A percentile compares a stretch with the other conserved stretches of the same genome.
These are phyloP conservation scores for Eucalyptus viminalis DNA, from an alignment of 345 rosid species.

Conservation along the genomic window DNA sequence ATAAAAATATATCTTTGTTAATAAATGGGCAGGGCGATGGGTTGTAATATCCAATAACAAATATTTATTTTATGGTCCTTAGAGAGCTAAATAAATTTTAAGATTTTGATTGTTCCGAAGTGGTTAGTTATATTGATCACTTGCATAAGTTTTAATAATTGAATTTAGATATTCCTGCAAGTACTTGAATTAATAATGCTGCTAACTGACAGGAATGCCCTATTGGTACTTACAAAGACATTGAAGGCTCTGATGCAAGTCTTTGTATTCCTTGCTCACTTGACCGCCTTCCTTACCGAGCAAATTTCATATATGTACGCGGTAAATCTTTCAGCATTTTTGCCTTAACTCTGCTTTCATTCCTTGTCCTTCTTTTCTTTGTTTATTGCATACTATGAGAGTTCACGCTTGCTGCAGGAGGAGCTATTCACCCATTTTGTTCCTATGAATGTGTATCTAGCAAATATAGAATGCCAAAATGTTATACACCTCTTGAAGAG, in stretches of 20 bases:
- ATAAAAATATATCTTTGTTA: background rate
- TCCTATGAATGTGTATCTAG: slow-evolving; percentile 88
- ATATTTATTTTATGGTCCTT: background rate
- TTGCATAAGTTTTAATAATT: background rate
- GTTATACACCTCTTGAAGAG: slow-evolving; percentile 96
- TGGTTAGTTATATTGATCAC: background rate
- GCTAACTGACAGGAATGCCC: slow-evolving; percentile 75
- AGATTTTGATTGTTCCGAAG: background rate
- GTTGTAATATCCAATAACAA: background rate
- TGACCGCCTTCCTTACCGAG: slow-evolving; percentile 76
- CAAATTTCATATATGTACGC: slow-evolving; percentile 68
- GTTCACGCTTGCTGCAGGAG: slow-evolving; percentile 44
- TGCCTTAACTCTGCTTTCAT: background rate
- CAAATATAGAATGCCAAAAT: slow-evolving; percentile 91
- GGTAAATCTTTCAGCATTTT: slow-evolving; percentile 24
- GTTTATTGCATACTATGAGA: slow-evolving; percentile 4
- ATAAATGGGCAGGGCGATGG: background rate
- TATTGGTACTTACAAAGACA: slow-evolving; percentile 80
- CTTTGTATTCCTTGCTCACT: slow-evolving; percentile 82
- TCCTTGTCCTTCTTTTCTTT: background rate
- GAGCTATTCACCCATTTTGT: slow-evolving; percentile 56
- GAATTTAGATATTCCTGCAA: background rate
- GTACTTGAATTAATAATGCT: background rate
- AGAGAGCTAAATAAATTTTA: background rate
- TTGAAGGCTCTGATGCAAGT: slow-evolving; percentile 72